These are phyloP conservation scores for Pseudocercospora fuligena DNA, from an alignment of 2,329 filamentous ascomycete genomes.

Conservation along the genomic window DNA sequence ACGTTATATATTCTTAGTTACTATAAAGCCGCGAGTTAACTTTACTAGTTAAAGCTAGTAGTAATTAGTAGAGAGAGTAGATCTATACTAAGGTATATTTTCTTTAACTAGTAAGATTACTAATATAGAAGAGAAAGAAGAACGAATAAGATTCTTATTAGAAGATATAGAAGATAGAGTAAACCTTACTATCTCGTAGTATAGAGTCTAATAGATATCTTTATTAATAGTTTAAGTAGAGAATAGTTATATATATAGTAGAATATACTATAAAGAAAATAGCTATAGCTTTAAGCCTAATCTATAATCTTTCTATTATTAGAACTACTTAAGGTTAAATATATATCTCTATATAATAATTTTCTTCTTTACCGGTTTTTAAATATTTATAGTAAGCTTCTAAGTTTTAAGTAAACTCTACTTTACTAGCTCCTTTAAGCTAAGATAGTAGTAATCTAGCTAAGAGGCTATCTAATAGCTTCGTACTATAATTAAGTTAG, in stretches of 20 bases:
- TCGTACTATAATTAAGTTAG: too few species aligned
- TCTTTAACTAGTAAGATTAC: neutral
- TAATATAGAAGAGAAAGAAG: too few species aligned
- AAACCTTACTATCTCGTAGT: too few species aligned
- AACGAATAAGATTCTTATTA: too few species aligned
- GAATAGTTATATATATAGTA: too few species aligned
- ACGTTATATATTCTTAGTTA: neutral
- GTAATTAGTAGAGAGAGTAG: neutral
- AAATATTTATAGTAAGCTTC: neutral
- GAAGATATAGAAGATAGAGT: too few species aligned
- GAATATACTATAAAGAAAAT: too few species aligned
- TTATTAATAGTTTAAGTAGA: too few species aligned
- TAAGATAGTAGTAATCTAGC: neutral
- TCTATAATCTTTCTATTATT: neutral
- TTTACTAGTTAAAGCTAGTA: too few species aligned
- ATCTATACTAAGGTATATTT: neutral
- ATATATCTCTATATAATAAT: neutral
- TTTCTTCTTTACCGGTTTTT: neutral
- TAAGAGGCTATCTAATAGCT: too few species aligned
- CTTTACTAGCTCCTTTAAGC: neutral
- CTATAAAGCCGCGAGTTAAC: neutral
- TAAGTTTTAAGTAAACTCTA: neutral
- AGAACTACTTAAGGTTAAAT: neutral
- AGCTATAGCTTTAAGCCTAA: neutral
- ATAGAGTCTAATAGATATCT: too few species aligned